A percentile compares a stretch with the other conserved stretches of the same genome.
phyloP scores from a whole-genome alignment of 306 rosid genomes.

The Mimosa pudica region DNA sequence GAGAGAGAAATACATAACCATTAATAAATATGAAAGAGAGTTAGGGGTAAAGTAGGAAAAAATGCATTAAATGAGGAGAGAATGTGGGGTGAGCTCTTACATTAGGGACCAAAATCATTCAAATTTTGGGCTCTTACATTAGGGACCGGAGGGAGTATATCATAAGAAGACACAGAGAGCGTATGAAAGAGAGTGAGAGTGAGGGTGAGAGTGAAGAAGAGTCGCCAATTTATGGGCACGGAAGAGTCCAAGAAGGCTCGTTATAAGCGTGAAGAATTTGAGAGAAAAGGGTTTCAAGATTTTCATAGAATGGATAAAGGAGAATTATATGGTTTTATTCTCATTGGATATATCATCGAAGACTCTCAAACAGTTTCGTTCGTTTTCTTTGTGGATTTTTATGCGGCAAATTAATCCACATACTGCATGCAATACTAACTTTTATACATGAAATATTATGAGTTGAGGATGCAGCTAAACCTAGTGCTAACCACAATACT shows the following conservation, averaged over 20 bases:
- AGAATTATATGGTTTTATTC: background rate
- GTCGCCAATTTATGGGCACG: constrained; percentile 49
- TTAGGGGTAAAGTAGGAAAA: no score
- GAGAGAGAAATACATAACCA: no score
- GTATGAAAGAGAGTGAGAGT: background rate
- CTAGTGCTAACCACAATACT: background rate
- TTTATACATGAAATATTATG: background rate
- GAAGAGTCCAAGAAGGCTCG: constrained; percentile 9
- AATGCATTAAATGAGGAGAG: no score
- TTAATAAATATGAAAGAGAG: no score
- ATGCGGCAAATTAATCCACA: background rate
- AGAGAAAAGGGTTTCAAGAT: constrained; percentile 23
- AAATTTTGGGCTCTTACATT: no score
- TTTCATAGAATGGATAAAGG: constrained; percentile 7
- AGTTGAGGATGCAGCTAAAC: background rate
- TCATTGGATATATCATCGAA: background rate
- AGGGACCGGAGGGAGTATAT: no score
- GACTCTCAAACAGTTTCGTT: background rate
- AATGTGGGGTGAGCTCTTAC: no score
- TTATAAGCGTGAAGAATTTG: background rate
- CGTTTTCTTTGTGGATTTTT: background rate
- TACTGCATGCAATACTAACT: background rate
- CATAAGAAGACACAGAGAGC: background rate
- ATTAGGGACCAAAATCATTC: no score
- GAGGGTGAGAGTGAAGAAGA: background rate